phyloP scores from a whole-genome alignment of 2,329 filamentous ascomycete genomes.

The Verruconis gallopava region DNA sequence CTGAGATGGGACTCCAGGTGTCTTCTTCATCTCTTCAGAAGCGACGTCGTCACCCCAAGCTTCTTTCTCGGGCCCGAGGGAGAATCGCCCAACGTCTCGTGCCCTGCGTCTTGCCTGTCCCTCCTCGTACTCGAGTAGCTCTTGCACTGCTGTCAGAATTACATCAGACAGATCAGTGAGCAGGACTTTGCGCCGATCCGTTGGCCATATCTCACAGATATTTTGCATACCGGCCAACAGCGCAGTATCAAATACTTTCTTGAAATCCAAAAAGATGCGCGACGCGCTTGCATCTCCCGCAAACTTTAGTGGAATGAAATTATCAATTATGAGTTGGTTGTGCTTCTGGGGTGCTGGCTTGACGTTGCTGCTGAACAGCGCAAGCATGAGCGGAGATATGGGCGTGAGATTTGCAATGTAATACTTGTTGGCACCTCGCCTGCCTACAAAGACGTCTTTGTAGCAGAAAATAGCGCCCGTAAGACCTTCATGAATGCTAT shows the following conservation, averaged over 20 bases:
- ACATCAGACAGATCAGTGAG: background rate
- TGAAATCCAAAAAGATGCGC: conserved; percentile 3
- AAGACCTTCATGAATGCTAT: background rate
- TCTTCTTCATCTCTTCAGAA: too few relatives aligned
- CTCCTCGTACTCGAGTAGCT: background rate
- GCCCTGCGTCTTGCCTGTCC: background rate
- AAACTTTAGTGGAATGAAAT: conserved; percentile 5
- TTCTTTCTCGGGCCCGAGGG: background rate
- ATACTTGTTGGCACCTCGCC: conserved; percentile 5
- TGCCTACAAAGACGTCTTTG: conserved; percentile 7
- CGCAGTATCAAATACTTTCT: conserved; percentile 5
- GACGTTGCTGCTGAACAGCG: conserved; percentile 19
- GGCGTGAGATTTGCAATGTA: conserved; percentile 18
- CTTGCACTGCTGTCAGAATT: background rate
- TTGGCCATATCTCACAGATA: background rate
- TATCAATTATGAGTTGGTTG: conserved; percentile 5
- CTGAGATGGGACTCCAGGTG: too few relatives aligned
- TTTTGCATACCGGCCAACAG: background rate
- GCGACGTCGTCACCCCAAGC: too few relatives aligned
- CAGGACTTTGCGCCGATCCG: background rate
- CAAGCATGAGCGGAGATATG: conserved; percentile 16
- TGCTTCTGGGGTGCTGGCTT: conserved; percentile 1
- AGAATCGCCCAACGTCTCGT: background rate
- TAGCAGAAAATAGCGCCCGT: conserved; percentile 11
- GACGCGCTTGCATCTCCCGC: conserved; percentile 1